These are phyloP conservation scores for Rhododendron ovatum DNA, from an alignment of 148 eudicot genomes.

Conservation along the genomic window DNA sequence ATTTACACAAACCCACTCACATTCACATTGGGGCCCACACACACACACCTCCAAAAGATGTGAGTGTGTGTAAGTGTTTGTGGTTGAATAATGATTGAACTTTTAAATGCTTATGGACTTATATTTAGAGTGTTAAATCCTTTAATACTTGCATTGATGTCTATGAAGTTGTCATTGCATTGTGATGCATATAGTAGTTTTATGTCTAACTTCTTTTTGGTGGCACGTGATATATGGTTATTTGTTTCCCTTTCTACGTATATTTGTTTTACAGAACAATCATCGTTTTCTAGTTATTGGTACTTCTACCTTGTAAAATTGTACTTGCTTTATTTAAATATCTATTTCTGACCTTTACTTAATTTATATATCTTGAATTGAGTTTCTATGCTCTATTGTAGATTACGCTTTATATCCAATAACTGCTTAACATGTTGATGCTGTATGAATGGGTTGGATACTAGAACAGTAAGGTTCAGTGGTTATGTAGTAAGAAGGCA, in stretches of 20 bases:
- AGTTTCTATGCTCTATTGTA: neutral
- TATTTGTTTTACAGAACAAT: neutral
- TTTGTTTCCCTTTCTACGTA: neutral
- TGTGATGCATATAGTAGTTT: neutral
- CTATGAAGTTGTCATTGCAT: neutral
- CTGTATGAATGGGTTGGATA: neutral
- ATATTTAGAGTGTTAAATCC: neutral
- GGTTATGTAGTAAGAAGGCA: neutral
- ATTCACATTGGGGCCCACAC: too few relatives aligned
- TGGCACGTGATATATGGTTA: neutral
- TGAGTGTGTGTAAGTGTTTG: too few relatives aligned
- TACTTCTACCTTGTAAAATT: neutral
- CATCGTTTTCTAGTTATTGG: neutral
- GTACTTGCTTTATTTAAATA: neutral
- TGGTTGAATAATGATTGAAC: neutral
- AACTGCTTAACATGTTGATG: neutral
- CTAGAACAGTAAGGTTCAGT: neutral
- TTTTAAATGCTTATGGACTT: neutral
- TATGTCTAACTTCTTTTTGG: neutral
- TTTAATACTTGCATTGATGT: too few relatives aligned
- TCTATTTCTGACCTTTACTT: neutral
- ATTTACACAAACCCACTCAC: too few relatives aligned
- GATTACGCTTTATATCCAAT: neutral
- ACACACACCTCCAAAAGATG: too few relatives aligned
- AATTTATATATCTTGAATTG: neutral